Percentiles rank a stretch among this genome's conserved stretches.
Conservation (phyloP, 345 rosid species). For the Gossypium sturtianum region DNA sequence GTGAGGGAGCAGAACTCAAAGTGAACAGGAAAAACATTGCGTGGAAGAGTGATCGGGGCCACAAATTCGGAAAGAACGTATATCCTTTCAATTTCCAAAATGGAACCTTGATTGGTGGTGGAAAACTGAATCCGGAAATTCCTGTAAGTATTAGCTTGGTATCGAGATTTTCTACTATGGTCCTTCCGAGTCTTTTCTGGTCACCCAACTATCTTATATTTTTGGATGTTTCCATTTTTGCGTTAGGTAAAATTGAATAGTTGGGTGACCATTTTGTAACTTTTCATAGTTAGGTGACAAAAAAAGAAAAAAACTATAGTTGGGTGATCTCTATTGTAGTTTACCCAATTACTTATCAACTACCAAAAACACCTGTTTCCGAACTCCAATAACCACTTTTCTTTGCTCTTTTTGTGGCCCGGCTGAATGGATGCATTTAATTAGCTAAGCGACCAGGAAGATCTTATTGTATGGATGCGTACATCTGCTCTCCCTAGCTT, state of each 20-base stretch:
- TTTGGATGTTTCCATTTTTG: no score
- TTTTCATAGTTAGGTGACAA: no score
- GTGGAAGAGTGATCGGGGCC: conserved; percentile 73
- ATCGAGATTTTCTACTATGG: not conserved
- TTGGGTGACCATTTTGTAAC: no score
- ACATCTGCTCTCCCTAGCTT: conserved; percentile 79
- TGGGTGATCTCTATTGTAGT: no score
- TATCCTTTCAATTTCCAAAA: conserved; percentile 77
- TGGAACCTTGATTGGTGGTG: conserved; percentile 72
- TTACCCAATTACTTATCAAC: not conserved
- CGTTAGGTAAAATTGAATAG: no score
- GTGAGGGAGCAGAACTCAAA: conserved; percentile 35
- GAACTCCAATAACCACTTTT: not conserved
- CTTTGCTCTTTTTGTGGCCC: not conserved
- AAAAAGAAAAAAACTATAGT: no score
- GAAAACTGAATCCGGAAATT: conserved; percentile 48
- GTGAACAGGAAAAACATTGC: conserved; percentile 58
- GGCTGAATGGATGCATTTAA: conserved; percentile 8
- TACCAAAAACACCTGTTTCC: not conserved
- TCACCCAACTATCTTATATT: no score
- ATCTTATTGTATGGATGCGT: conserved; percentile 84
- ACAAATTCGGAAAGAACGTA: conserved; percentile 73
- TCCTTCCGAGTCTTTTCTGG: not conserved
- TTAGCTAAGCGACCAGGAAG: conserved; percentile 79
- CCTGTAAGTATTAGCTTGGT: conserved; percentile 42